These are phyloP conservation scores for Trichoderma atrobrunneum DNA, from an alignment of 2,329 filamentous ascomycete genomes.

Conservation along the genomic window DNA sequence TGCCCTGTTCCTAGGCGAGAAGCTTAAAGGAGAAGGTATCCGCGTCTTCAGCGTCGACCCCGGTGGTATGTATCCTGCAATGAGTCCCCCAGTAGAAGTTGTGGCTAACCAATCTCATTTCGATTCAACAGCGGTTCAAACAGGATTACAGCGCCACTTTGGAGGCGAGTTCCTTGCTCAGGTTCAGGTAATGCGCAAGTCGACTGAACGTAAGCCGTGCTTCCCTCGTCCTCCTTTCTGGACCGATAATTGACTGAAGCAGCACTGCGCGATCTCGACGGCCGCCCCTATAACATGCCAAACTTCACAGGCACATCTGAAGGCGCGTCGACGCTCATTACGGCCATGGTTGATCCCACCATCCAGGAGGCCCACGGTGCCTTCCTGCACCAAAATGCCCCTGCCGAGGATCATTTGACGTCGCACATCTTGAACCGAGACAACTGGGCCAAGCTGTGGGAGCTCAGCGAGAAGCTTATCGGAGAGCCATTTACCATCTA, in stretches of 20 bases:
- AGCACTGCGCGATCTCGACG: constrained; percentile 14
- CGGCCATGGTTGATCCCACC: constrained; percentile 21
- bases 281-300: constrained; percentile 1
- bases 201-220: background rate
- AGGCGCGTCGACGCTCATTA: constrained; percentile 26
- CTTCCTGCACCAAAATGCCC: constrained; percentile 17
- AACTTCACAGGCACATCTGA: constrained; percentile 35
- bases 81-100: background rate
- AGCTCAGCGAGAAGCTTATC: constrained; percentile 30
- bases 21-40: constrained; percentile 13
- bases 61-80: constrained; percentile 10
- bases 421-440: constrained; percentile 33
- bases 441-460: constrained; percentile 40
- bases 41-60: constrained; percentile 20
- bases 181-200: background rate
- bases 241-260: background rate
- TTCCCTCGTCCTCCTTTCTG: background rate
- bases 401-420: constrained; percentile 16
- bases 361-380: constrained; percentile 14
- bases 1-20: constrained; percentile 16
- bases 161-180: background rate
- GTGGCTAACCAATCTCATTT: background rate
- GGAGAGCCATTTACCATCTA: constrained; percentile 6
- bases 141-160: constrained; percentile 14
- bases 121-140: background rate